Evolutionary conservation across 2,329 filamentous ascomycete genomes (phyloP).

Genomic region (Periconia sp.): DNA sequence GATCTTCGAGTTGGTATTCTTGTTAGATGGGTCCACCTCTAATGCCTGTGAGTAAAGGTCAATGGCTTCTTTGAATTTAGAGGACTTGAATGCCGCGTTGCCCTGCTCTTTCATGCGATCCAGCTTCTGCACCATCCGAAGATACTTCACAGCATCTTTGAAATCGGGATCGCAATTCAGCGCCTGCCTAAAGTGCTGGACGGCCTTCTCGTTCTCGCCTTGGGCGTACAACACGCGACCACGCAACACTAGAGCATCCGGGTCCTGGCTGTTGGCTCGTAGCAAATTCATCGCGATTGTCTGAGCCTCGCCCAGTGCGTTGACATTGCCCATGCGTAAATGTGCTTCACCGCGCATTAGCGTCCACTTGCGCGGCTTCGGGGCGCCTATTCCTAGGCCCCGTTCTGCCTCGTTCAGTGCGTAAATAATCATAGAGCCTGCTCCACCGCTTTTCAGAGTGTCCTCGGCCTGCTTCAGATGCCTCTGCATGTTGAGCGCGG

Average conservation of each 20-base stretch:
- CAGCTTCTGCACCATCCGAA: constrained; percentile 88
- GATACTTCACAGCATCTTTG: constrained; percentile 83
- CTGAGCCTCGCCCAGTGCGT: constrained; percentile 88
- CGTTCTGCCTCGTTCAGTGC: constrained; percentile 90
- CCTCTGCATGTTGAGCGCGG: constrained; percentile 83
- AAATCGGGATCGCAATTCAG: constrained; percentile 91
- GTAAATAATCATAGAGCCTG: constrained; percentile 89
- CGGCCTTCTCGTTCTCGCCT: constrained; percentile 93
- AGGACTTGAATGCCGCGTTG: constrained; percentile 86
- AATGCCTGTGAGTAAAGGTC: constrained; percentile 85
- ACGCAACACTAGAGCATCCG: constrained; percentile 88
- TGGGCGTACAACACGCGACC: constrained; percentile 87
- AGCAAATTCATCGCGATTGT: constrained; percentile 89
- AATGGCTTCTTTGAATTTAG: constrained; percentile 78
- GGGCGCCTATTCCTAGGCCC: constrained; percentile 74
- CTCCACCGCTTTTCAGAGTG: constrained; percentile 73
- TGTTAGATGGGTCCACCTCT: constrained; percentile 84
- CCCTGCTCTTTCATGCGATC: constrained; percentile 94
- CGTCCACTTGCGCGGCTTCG: constrained; percentile 90
- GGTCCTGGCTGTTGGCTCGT: constrained; percentile 86
- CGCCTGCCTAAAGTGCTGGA: constrained; percentile 90
- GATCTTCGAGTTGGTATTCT: constrained; percentile 92
- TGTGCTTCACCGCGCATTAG: constrained; percentile 91
- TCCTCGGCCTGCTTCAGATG: constrained; percentile 82
- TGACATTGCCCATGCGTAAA: constrained; percentile 88